Evolutionary conservation across 306 rosid species (phyloP), one percentile per base, ranked within the genome.

Genomic region (Lathyrus aphaca): DNA sequence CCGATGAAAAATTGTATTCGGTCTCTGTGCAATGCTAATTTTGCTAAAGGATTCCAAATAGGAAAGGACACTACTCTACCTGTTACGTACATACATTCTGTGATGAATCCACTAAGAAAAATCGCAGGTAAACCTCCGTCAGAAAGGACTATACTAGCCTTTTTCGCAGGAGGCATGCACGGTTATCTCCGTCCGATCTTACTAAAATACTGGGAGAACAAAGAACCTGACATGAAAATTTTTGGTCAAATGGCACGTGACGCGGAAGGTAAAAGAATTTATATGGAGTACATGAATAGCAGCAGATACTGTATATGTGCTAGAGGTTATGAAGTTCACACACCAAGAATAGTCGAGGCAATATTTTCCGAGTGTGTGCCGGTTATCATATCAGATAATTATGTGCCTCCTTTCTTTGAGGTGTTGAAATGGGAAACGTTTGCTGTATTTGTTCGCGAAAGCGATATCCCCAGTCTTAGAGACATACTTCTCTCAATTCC

Each of bases 271-370:
- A 90, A 93, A 69, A 85, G 56, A 65, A 51, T 65, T 16, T 93
- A 93, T 50, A 82, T 75, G 80, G 88, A 90, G 66, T 77, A 83
- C 79, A 88, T 93, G 98, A 86, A 83, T 73, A 86, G 82, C 72
- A 88, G 96, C 82, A 93, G 83, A 79, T 90, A 86, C 35, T 93
- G 96, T 83, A 78, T 90, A 63, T 93, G 96, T 63, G 93, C 98
- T 55, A 79, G 91, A 77, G 98, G 96, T 13, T 82, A 90, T 42
- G 93, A 93, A 74, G 98, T 93, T 51, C 85, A 93, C 75, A 75
- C 79, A 2, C 96, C 96, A 55, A 69, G 96, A 77, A 76, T 93
- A 11, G 86, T 93, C 27, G 98, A 93, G 17, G 91, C 96, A 74
- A 12, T 85, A 81, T 59, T 88, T 85, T 80, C 78, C 42, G 74